Evolutionary conservation across 2,329 filamentous ascomycete genomes (phyloP).

Genomic region (Phoma herbarum): DNA sequence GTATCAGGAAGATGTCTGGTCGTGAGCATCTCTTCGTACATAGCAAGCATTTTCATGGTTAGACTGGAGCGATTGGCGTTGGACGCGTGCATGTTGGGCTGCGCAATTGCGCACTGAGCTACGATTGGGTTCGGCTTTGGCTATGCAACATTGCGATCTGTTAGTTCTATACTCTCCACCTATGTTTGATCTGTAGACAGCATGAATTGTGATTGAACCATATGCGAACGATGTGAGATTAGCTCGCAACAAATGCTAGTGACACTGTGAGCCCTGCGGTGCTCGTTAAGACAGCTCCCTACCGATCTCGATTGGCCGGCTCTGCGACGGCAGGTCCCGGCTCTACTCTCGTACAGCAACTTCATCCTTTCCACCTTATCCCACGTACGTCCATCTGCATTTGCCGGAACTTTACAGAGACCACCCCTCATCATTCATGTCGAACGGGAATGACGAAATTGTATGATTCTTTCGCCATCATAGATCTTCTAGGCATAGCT

Average conservation of each 20-base stretch:
- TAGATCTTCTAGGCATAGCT: not conserved
- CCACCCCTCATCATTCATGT: not conserved
- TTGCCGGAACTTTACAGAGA: not conserved
- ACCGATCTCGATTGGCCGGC: constrained; percentile 24
- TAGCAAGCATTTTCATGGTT: constrained; percentile 39
- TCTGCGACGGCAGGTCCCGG: constrained; percentile 14
- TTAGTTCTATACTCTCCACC: constrained; percentile 6
- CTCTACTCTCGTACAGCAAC: constrained; percentile 1
- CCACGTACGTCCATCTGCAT: constrained; percentile 8
- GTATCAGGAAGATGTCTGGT: constrained; percentile 87
- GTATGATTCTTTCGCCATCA: not conserved
- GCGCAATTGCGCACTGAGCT: constrained; percentile 9
- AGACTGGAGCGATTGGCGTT: constrained; percentile 41
- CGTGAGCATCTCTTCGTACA: constrained; percentile 50
- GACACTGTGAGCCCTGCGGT: constrained; percentile 26
- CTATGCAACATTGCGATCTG: constrained; percentile 13
- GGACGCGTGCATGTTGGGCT: constrained; percentile 14
- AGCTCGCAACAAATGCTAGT: not conserved
- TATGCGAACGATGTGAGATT: not conserved
- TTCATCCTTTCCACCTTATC: constrained; percentile 21
- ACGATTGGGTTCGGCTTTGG: constrained; percentile 4
- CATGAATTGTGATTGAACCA: not conserved
- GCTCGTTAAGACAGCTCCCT: constrained; percentile 17
- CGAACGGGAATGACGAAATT: not conserved
- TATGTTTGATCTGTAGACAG: constrained; percentile 23